phyloP scores from a whole-genome alignment of 768 basidiomycete species.

The Hypholoma sublateritium region DNA sequence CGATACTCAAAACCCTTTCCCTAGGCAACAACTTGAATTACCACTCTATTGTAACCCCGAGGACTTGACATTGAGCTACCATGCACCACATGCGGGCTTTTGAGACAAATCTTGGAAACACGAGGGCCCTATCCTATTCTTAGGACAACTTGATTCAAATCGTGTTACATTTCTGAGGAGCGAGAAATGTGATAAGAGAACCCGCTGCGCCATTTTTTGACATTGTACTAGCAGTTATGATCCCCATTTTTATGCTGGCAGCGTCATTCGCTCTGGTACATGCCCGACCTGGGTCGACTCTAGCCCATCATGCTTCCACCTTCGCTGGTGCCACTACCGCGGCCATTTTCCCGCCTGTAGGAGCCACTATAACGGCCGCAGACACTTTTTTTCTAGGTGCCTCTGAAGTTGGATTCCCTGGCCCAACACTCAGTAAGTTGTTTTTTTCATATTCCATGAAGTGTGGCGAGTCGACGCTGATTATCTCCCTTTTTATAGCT shows the following conservation, averaged over 20 bases:
- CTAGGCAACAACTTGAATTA: too few species aligned
- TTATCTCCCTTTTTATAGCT: conserved; percentile 23
- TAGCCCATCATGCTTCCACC: conserved; percentile 28
- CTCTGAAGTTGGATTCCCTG: conserved; percentile 43
- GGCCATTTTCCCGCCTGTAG: conserved; percentile 41
- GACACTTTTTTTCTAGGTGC: conserved; percentile 42
- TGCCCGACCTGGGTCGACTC: not conserved
- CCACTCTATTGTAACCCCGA: too few species aligned
- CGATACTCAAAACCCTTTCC: too few species aligned
- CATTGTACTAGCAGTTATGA: not conserved
- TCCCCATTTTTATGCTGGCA: conserved; percentile 1
- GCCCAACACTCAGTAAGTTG: conserved; percentile 46
- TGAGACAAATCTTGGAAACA: not conserved
- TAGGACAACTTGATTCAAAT: not conserved
- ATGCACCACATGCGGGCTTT: not conserved
- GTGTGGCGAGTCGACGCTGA: not conserved
- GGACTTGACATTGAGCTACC: not conserved
- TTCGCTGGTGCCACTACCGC: conserved; percentile 43
- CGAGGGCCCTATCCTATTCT: not conserved
- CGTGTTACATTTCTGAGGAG: too few species aligned
- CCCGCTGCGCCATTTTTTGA: not conserved
- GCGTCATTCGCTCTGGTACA: not conserved
- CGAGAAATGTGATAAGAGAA: not conserved
- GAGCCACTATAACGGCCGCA: conserved; percentile 33
- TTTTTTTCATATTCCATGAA: not conserved